Base-by-base conservation (phyloP, 139 green algal species). In the Tetratostichococcus sp. region DNA sequence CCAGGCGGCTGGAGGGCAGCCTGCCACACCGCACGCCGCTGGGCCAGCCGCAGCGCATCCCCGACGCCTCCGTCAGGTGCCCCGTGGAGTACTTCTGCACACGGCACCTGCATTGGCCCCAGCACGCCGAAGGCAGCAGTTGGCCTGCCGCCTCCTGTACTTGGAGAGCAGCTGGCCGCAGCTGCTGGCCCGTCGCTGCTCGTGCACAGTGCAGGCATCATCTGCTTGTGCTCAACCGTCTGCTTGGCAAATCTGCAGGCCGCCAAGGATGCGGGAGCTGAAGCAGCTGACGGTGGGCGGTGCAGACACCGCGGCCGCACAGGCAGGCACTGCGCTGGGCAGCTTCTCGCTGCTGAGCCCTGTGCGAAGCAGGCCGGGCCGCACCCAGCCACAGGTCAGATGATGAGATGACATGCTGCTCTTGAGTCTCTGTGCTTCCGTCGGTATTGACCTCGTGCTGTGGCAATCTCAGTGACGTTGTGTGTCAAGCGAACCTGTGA, bases 311-410 rank as follows among this genome's bases (percentile, higher is more conserved):
- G 39, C 65, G 28, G 5, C 65, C 31, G 30, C 58, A 67, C 67
- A 73, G 39, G 30, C 31, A 25, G 22, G 23, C 67, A 14, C 30
- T 30, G 34, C 59, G 43, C 14, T 28, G 25, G 16, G 75, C 75
- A 79, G 75, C 75, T 69, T 67, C 66, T 65, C 68, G 11, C 43
- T 73, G 33, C 75, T 79, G 2, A 79, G 75, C 57, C 75, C 75
- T 22, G 57, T 75, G 26, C 57, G 75, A 33, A 68, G 65, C 23
- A 31, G 25, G 17, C 11, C 50, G 2, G n/a, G 25, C 17, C 50
- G n/a, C 26, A 43, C 65, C 11, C 71, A 28, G 22, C 23, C 32
- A 4, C 33, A 65, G n/a, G 65, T 79, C 19, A 68, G 68, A 4
- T 62, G 50, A n/a, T 26, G 19, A 75, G 68, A 69, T 79, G 25